Percentiles rank a stretch among this genome's conserved stretches.
These are phyloP conservation scores for Fagopyrum tataricum DNA, from an alignment of 148 eudicot genomes.

Conservation along the genomic window DNA sequence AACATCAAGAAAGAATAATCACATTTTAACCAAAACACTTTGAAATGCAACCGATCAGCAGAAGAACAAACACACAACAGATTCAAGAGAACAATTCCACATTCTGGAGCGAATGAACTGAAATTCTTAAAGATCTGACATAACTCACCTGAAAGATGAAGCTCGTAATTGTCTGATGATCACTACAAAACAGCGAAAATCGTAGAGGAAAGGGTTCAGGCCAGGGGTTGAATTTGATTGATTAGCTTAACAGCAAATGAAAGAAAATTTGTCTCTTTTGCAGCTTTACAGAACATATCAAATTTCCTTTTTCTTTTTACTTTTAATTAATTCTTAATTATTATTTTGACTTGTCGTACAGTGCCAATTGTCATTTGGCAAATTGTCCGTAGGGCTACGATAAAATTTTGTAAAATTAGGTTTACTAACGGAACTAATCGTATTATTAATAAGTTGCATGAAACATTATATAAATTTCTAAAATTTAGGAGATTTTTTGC, in stretches of 20 bases:
- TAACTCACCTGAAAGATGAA: background rate
- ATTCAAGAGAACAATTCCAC: background rate
- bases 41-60: background rate
- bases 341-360: background rate
- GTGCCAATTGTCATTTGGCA: background rate
- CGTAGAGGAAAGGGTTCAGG: background rate
- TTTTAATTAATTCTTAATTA: background rate
- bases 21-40: background rate
- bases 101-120: background rate
- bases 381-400: too few species aligned
- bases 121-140: background rate
- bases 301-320: background rate
- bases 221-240: background rate
- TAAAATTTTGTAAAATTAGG: too few species aligned
- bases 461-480: background rate
- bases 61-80: background rate
- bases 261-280: background rate
- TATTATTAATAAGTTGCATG: too few species aligned
- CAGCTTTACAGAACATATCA: background rate
- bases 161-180: background rate
- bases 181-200: background rate
- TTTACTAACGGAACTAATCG: too few species aligned
- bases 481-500: too few species aligned
- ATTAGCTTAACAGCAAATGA: background rate
- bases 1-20: too few species aligned